Evolutionary conservation across 2,329 filamentous ascomycete species (phyloP).

Genomic region (Paramyrothecium roridum): DNA sequence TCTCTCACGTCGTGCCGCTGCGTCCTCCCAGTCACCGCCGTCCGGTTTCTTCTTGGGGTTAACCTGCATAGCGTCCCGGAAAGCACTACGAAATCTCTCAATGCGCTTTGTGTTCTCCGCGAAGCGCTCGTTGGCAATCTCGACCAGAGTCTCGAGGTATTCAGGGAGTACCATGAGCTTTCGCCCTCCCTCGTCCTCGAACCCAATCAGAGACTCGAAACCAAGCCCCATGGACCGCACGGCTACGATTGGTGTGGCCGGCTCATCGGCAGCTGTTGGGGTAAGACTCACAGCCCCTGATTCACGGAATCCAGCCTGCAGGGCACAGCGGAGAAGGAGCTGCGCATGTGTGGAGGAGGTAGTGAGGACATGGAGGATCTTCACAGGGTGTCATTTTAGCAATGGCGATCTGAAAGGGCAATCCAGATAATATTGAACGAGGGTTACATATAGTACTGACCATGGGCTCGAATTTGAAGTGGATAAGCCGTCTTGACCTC

Average conservation of each 20-base stretch:
- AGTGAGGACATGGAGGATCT: constrained; percentile 88
- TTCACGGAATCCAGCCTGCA: constrained; percentile 84
- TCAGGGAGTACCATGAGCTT: constrained; percentile 56
- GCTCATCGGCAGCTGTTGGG: constrained; percentile 25
- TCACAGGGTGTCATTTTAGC: constrained; percentile 5
- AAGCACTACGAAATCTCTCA: constrained; percentile 55
- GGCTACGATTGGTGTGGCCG: constrained; percentile 69
- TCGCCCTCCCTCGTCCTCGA: constrained; percentile 34
- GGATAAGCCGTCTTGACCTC: constrained; percentile 53
- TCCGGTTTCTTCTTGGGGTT: constrained; percentile 21
- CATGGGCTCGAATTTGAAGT: constrained; percentile 95
- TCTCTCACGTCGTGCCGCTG: constrained; percentile 46
- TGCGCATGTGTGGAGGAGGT: constrained; percentile 74
- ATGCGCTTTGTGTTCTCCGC: constrained; percentile 66
- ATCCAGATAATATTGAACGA: constrained; percentile 5
- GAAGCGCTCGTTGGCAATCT: constrained; percentile 73
- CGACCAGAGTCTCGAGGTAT: constrained; percentile 66
- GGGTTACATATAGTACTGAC: constrained; percentile 51
- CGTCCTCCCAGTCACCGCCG: constrained; percentile 53
- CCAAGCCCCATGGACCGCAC: constrained; percentile 79
- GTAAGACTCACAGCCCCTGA: constrained; percentile 74
- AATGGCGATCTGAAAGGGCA: background rate
- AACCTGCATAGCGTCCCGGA: constrained; percentile 33
- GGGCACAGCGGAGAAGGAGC: constrained; percentile 68
- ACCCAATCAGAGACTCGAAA: constrained; percentile 77